These are phyloP conservation scores for Kwoniella heveanensis DNA, from an alignment of 768 basidiomycete genomes.

Conservation along the genomic window DNA sequence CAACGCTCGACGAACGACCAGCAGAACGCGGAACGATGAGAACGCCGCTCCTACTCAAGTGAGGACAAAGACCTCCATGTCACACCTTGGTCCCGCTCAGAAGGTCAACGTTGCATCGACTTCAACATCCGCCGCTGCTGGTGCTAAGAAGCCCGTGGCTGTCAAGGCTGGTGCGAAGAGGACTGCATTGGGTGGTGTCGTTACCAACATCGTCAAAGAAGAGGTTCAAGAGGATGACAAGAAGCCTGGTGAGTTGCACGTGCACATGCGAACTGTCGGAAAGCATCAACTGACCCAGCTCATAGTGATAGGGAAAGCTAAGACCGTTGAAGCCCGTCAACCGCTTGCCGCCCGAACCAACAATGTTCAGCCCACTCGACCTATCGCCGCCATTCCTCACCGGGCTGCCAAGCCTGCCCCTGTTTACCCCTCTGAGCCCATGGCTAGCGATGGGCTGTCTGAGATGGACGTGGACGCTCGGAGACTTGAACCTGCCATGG, in stretches of 20 bases:
- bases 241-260: slow-evolving; percentile 35
- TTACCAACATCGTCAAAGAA: slow-evolving; percentile 64
- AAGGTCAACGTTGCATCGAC: slow-evolving; percentile 27
- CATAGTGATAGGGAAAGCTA: slow-evolving; percentile 11
- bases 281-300: background rate
- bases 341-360: slow-evolving; percentile 38
- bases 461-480: slow-evolving; percentile 49
- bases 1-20: slow-evolving; percentile 36
- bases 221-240: slow-evolving; percentile 40
- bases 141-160: slow-evolving; percentile 54
- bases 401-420: slow-evolving; percentile 33
- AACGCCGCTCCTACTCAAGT: slow-evolving; percentile 44
- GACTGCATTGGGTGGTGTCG: slow-evolving; percentile 79
- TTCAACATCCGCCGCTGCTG: slow-evolving; percentile 13
- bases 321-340: slow-evolving; percentile 32
- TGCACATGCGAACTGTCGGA: background rate
- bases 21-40: slow-evolving; percentile 49
- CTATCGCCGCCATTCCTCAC: slow-evolving; percentile 45
- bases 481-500: slow-evolving; percentile 64
- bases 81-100: slow-evolving; percentile 40
- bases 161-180: slow-evolving; percentile 68
- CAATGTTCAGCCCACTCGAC: slow-evolving; percentile 34
- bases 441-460: slow-evolving; percentile 29
- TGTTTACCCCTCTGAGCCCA: slow-evolving; percentile 25
- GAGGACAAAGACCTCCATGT: slow-evolving; percentile 45